Conservation (phyloP, 805 yeast species). For the Wickerhamiella qilinensis region DNA sequence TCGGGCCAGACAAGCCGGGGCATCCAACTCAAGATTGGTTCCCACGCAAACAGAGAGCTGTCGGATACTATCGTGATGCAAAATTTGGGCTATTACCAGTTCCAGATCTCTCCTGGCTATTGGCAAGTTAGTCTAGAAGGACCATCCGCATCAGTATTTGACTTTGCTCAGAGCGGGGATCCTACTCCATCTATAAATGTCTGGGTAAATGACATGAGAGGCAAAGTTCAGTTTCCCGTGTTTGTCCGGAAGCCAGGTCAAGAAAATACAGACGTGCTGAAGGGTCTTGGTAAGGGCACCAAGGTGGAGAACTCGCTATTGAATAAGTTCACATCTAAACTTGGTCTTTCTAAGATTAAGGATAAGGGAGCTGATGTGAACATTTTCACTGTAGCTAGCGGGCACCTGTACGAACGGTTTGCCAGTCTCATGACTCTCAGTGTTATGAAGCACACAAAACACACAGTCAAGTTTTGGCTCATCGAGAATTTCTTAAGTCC, state of each 20-base stretch:
- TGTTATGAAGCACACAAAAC: constrained; percentile 47
- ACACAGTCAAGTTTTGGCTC: constrained; percentile 69
- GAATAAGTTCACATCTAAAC: background rate
- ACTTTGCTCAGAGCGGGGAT: constrained; percentile 18
- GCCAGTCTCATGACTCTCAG: constrained; percentile 67
- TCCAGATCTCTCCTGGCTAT: constrained; percentile 55
- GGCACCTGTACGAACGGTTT: constrained; percentile 61
- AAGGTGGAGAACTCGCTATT: background rate
- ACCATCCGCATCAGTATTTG: constrained; percentile 27
- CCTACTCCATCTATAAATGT: background rate
- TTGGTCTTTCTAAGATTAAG: background rate
- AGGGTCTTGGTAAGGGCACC: background rate
- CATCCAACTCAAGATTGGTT: constrained; percentile 29
- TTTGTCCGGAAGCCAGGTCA: constrained; percentile 18
- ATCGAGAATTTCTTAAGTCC: constrained; percentile 70
- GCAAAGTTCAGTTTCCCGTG: constrained; percentile 1
- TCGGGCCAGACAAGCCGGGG: constrained; percentile 32
- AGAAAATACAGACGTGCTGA: constrained; percentile 18
- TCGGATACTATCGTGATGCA: constrained; percentile 58
- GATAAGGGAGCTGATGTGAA: constrained; percentile 40
- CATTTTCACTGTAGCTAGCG: constrained; percentile 71
- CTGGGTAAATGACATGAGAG: constrained; percentile 1
- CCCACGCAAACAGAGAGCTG: constrained; percentile 4
- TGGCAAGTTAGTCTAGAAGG: constrained; percentile 38
- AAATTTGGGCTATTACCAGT: constrained; percentile 70